Conservation (phyloP, 768 basidiomycete species). For the Macrocybe gigantea region DNA sequence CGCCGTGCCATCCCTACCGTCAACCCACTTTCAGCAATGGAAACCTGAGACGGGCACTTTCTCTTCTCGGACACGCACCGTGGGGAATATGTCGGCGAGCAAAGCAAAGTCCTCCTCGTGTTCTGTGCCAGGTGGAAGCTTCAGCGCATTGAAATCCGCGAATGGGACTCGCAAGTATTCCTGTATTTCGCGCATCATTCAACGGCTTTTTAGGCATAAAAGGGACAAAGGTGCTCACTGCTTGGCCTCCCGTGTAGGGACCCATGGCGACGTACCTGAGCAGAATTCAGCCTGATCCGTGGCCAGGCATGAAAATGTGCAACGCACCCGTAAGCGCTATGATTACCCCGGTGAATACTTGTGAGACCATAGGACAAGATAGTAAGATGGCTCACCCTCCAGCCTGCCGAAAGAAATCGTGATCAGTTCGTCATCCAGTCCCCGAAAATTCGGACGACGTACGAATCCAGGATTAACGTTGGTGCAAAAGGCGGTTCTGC, state of each 20-base stretch:
- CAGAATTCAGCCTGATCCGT: neutral
- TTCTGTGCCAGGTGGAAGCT: constrained; percentile 45
- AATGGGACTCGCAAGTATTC: constrained; percentile 54
- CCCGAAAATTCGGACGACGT: constrained; percentile 12
- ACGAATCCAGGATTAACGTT: constrained; percentile 54
- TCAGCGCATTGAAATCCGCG: constrained; percentile 51
- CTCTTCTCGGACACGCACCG: constrained; percentile 22
- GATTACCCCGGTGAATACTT: no score
- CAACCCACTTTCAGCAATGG: neutral
- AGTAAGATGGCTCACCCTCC: constrained; percentile 31
- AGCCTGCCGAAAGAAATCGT: constrained; percentile 23
- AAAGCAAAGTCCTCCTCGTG: constrained; percentile 51
- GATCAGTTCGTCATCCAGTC: neutral
- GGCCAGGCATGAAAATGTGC: neutral
- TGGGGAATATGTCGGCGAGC: constrained; percentile 52
- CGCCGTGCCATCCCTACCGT: constrained; percentile 45
- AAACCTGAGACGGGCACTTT: neutral
- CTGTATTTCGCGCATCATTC: constrained; percentile 13
- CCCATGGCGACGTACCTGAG: constrained; percentile 51
- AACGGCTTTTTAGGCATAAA: neutral
- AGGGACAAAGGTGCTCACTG: constrained; percentile 20
- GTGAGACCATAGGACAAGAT: neutral
- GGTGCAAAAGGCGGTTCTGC: constrained; percentile 49
- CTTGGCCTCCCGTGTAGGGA: constrained; percentile 49
- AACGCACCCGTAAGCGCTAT: constrained; percentile 41